A percentile compares a stretch with the other conserved stretches of the same genome.
Conservation (phyloP, 148 eudicot genomes). For the Camellia sinensis region DNA sequence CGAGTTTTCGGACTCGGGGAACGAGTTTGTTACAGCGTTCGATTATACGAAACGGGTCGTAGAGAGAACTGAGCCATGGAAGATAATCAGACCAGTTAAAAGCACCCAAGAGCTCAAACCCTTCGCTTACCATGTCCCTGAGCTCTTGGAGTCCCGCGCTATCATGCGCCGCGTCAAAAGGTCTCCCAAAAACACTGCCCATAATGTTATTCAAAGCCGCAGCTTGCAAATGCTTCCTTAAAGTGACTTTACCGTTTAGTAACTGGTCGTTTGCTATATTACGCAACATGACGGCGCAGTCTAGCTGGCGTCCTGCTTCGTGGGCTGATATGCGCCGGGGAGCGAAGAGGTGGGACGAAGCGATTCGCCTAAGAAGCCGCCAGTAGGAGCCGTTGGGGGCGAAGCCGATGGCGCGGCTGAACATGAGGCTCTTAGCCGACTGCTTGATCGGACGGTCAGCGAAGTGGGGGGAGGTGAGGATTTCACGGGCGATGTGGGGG, state of each 20-base stretch:
- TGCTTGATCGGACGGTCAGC: conserved; percentile 64
- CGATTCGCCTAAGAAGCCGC: conserved; percentile 52
- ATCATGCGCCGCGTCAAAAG: conserved; percentile 20
- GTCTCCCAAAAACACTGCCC: conserved; percentile 55
- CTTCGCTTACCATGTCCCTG: conserved; percentile 53
- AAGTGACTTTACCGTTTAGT: conserved; percentile 25
- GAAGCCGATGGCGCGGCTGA: conserved; percentile 72
- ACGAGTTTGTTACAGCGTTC: conserved; percentile 42
- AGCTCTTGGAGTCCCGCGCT: conserved; percentile 33
- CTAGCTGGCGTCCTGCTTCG: conserved; percentile 38
- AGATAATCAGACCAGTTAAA: conserved; percentile 66
- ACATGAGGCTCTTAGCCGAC: conserved; percentile 64
- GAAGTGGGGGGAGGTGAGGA: conserved; percentile 53
- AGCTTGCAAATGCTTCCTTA: conserved; percentile 47
- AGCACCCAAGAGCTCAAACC: conserved; percentile 65
- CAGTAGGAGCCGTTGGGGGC: conserved; percentile 66
- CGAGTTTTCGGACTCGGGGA: conserved; percentile 44
- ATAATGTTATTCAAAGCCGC: conserved; percentile 55
- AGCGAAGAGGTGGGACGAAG: conserved; percentile 55
- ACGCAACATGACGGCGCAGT: conserved; percentile 42
- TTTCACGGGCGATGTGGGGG: conserved; percentile 48
- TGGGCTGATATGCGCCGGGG: conserved; percentile 51
- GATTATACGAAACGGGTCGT: conserved; percentile 38
- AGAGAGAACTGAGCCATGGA: conserved; percentile 48
- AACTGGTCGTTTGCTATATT: conserved; percentile 34